Evolutionary conservation across 2,329 filamentous ascomycete genomes (phyloP).

Genomic region (Myrmaecium sp.): DNA sequence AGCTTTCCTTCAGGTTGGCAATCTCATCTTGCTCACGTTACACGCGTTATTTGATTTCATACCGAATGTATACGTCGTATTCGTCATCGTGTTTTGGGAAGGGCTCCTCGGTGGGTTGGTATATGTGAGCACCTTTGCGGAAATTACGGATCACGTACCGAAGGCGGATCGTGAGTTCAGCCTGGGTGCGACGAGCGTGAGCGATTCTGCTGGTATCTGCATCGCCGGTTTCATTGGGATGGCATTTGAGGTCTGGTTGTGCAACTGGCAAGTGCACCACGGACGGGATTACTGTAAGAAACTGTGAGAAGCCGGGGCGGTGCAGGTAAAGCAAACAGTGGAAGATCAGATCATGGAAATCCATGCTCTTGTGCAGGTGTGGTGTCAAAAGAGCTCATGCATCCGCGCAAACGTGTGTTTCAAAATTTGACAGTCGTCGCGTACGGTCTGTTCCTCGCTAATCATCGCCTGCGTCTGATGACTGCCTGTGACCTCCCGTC

Average conservation of each 20-base stretch:
- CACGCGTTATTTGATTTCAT: slow-evolving; percentile 72
- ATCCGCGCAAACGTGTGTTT: too few species aligned
- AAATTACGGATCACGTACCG: slow-evolving; percentile 72
- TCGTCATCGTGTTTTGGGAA: slow-evolving; percentile 81
- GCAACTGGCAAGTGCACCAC: slow-evolving; percentile 66
- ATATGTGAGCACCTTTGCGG: slow-evolving; percentile 91
- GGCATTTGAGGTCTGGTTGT: slow-evolving; percentile 64
- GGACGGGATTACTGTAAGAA: slow-evolving; percentile 45
- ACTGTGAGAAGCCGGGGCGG: too few species aligned
- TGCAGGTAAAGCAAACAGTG: too few species aligned
- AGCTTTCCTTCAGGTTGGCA: slow-evolving; percentile 64
- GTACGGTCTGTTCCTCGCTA: too few species aligned
- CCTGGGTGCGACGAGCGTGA: slow-evolving; percentile 75
- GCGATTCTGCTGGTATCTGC: slow-evolving; percentile 81
- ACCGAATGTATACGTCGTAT: slow-evolving; percentile 73
- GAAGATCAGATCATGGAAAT: too few species aligned
- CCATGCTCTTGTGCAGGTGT: too few species aligned
- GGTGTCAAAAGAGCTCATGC: too few species aligned
- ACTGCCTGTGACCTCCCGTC: too few species aligned
- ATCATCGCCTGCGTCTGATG: too few species aligned
- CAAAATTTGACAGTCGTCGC: too few species aligned
- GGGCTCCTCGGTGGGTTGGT: slow-evolving; percentile 79
- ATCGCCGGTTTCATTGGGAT: slow-evolving; percentile 75
- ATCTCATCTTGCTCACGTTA: slow-evolving; percentile 53
- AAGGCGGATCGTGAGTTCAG: slow-evolving; percentile 76